Evolutionary conservation across 2,329 filamentous ascomycete species (phyloP), one percentile per base, ranked within the genome.

Genomic region (Penicillium sp.): DNA sequence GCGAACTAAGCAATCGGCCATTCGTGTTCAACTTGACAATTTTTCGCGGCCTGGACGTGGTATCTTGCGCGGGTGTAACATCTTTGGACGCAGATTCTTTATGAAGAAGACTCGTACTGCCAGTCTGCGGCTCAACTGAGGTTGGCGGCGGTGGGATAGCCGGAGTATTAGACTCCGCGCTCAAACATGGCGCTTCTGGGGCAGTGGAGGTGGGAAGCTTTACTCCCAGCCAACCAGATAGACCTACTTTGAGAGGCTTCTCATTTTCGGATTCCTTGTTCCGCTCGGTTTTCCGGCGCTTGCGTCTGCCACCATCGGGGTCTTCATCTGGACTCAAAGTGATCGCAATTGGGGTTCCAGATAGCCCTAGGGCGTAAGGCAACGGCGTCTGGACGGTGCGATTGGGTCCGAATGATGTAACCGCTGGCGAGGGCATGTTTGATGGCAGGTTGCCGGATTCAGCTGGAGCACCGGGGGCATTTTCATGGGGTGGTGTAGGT

Each of bases 1-100:
- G 76, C 0, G 77, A 78, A 22, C 71, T 74, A n/a, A 79, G 61
- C 35, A 80, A 66, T 57, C 75, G 80, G 14, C 79, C 79, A 65
- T 81, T 79, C 1, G 71, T 52, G 55, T 76, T 79, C 15, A 81
- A 59, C 55, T 74, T 77, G 28, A 81, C 60, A 4, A 69, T 74
- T 59, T 86, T 89, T 3, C 80, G 77, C 50, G 61, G 60, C 10
- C 81, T 84, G 0, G 86, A 86, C 0, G 20, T 25, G 12, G 0
- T n/a, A 4, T 53, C 7, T 3, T 15, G 15, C 57, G 37, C n/a
- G 34, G 10, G 35, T 45, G 56, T 20, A 48, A 39, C 17, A 3
- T 57, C 49, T 5, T 20, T 38, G 10, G 28, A 37, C 8, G 10
- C 25, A 31, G n/a, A 25, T 34, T 35, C 38, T 20, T 28, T 37